A percentile compares a stretch with the other conserved stretches of the same genome.
phyloP scores from a whole-genome alignment of 2,329 filamentous ascomycete genomes.

The Xylariaceae sp. region DNA sequence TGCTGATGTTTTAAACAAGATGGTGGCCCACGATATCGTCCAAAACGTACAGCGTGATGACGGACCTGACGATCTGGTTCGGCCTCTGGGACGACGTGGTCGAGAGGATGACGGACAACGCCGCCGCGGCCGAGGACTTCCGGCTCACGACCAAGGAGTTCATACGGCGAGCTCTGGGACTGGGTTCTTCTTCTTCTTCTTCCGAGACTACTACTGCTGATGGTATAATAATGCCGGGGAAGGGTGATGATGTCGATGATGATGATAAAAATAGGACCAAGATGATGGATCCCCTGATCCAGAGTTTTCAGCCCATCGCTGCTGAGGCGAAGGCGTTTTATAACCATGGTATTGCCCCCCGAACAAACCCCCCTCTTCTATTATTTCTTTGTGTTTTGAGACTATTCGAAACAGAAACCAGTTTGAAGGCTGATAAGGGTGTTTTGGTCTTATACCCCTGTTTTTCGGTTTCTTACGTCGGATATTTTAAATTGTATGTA shows the following conservation, averaged over 20 bases:
- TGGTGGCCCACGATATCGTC: conserved; percentile 23
- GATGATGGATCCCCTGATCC: conserved; percentile 17
- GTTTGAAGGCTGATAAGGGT: too few relatives aligned
- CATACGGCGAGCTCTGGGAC: conserved; percentile 14
- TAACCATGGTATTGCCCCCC: conserved; percentile 14
- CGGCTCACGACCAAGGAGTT: conserved; percentile 22
- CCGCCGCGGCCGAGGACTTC: conserved; percentile 16
- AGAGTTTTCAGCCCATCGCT: conserved; percentile 18
- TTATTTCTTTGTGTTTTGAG: too few relatives aligned
- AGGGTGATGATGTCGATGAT: background rate
- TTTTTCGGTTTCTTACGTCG: too few relatives aligned
- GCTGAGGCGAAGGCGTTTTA: conserved; percentile 17
- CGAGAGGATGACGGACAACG: conserved; percentile 16
- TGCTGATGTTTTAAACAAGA: too few relatives aligned
- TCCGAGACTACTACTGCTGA: too few relatives aligned
- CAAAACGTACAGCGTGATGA: conserved; percentile 19
- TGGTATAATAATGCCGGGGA: too few relatives aligned
- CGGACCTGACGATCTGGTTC: conserved; percentile 25
- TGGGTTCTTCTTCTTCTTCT: too few relatives aligned
- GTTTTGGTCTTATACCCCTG: too few relatives aligned
- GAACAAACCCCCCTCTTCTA: too few relatives aligned
- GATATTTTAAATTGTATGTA: too few relatives aligned
- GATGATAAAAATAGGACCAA: background rate
- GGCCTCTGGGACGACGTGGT: conserved; percentile 25
- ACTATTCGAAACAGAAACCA: too few relatives aligned